A percentile compares a stretch with the other conserved stretches of the same genome.
Evolutionary conservation across 768 basidiomycete species (phyloP).

Genomic region (Collybiopsis luxurians): DNA sequence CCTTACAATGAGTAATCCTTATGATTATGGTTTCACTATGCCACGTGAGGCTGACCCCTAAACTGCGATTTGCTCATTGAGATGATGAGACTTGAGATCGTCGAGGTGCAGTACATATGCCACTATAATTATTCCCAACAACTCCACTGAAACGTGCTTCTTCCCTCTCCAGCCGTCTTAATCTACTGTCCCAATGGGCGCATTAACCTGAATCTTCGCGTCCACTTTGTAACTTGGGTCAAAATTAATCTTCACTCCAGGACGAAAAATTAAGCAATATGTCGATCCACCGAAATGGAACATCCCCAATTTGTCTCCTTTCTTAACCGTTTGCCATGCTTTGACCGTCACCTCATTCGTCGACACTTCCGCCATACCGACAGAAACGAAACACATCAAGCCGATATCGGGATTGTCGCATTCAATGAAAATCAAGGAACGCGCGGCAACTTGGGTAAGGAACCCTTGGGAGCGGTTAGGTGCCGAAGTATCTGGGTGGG

Average conservation of each 20-base stretch:
- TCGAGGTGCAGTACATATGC: no score
- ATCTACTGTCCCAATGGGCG: background rate
- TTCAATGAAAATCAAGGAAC: conserved; percentile 54
- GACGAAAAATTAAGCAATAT: conserved; percentile 43
- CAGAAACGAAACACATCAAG: conserved; percentile 47
- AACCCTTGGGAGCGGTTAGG: conserved; percentile 34
- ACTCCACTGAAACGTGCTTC: no score
- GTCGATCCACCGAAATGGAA: conserved; percentile 67
- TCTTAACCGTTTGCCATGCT: conserved; percentile 40
- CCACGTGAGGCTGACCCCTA: no score
- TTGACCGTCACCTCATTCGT: conserved; percentile 52
- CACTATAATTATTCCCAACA: no score
- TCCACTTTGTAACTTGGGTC: background rate
- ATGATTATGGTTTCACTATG: no score
- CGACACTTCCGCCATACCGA: conserved; percentile 64
- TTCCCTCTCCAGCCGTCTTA: no score
- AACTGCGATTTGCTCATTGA: no score
- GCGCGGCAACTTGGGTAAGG: conserved; percentile 43
- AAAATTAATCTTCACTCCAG: conserved; percentile 16
- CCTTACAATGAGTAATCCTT: no score
- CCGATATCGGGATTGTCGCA: conserved; percentile 50
- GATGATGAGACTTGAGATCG: no score
- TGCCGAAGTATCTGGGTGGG: background rate
- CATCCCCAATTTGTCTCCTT: conserved; percentile 58
- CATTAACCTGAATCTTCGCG: background rate